Conservation (phyloP, 108 stramenopile genomes). For the Hondaea fermentalgiana region DNA sequence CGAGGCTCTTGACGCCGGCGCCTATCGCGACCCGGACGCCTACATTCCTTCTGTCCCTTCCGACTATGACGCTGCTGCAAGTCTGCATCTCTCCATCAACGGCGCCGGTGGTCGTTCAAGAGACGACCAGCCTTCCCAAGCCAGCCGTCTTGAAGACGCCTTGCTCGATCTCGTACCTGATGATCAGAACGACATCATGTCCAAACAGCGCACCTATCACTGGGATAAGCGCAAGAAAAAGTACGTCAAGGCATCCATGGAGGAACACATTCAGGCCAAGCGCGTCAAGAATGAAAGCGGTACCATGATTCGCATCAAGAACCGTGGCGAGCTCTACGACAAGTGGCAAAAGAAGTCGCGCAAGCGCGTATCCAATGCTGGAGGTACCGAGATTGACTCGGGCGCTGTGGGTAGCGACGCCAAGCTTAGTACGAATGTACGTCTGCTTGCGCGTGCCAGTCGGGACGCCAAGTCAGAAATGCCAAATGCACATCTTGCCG, state of each 20-base stretch:
- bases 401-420: background rate
- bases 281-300: slow-evolving; percentile 28
- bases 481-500: background rate
- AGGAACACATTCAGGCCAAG: slow-evolving; percentile 20
- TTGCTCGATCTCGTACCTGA: slow-evolving; percentile 92
- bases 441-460: background rate
- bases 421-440: background rate
- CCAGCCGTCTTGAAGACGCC: slow-evolving; percentile 63
- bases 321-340: slow-evolving; percentile 83
- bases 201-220: slow-evolving; percentile 79
- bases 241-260: slow-evolving; percentile 57
- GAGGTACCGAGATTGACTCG: background rate
- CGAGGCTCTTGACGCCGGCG: background rate
- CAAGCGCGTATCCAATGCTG: slow-evolving; percentile 52
- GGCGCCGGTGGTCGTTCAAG: background rate
- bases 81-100: background rate
- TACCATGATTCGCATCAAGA: slow-evolving; percentile 16
- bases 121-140: background rate
- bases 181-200: slow-evolving; percentile 72
- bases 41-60: background rate
- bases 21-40: background rate
- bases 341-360: slow-evolving; percentile 93
- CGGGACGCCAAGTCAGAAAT: background rate
- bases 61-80: background rate
- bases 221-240: slow-evolving; percentile 92